Conservation (phyloP, 805 yeast species). For the Monosporozyma unispora region DNA sequence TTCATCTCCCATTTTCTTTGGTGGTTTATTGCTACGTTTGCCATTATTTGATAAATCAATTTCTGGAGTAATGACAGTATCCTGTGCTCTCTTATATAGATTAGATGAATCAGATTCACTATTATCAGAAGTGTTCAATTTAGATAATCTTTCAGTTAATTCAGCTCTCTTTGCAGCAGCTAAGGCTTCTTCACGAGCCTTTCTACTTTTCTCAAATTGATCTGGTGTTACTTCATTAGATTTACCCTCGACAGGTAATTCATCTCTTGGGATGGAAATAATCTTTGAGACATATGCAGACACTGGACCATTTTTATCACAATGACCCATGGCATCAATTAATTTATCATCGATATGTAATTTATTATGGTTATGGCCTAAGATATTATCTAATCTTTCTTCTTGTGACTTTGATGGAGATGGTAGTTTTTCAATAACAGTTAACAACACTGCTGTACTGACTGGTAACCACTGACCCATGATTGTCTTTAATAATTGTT, state of each 20-base stretch:
- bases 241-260: slow-evolving; percentile 51
- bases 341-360: slow-evolving; percentile 39
- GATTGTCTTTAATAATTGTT: slow-evolving; percentile 49
- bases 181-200: slow-evolving; percentile 57
- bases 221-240: slow-evolving; percentile 38
- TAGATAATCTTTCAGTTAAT: slow-evolving; percentile 25
- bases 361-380: slow-evolving; percentile 32
- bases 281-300: slow-evolving; percentile 85
- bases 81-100: slow-evolving; percentile 22
- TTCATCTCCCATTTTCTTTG: slow-evolving; percentile 7
- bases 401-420: slow-evolving; percentile 73
- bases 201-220: slow-evolving; percentile 54
- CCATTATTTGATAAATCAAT: slow-evolving; percentile 5
- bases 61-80: slow-evolving; percentile 21
- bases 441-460: slow-evolving; percentile 71
- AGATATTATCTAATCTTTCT: slow-evolving; percentile 57
- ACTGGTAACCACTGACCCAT: slow-evolving; percentile 94
- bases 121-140: slow-evolving; percentile 9
- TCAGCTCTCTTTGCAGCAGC: slow-evolving; percentile 54
- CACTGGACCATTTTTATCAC: slow-evolving; percentile 58
- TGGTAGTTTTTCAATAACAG: slow-evolving; percentile 79
- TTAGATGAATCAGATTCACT: slow-evolving; percentile 5
- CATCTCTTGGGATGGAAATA: slow-evolving; percentile 73
- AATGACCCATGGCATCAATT: slow-evolving; percentile 47
- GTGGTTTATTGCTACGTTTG: slow-evolving; percentile 2